Base-by-base conservation (phyloP, 805 yeast species). In the Nakazawaea pomicola region DNA sequence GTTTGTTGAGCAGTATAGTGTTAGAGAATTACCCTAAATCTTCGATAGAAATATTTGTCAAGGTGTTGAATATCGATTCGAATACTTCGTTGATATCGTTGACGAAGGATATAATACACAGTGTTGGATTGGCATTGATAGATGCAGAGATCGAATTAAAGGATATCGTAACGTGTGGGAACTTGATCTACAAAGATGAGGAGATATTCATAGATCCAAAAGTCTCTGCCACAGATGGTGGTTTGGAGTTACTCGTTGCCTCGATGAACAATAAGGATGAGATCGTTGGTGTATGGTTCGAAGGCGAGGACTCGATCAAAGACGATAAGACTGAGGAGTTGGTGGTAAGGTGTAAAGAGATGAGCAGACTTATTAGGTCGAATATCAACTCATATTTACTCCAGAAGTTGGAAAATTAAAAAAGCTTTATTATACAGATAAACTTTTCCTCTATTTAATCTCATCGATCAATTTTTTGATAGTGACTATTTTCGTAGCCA, bases 21-120 rank as follows among this genome's bases (percentile, higher is more conserved):
- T 64, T 87, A 25, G 75, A 75, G 11, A 79, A 80, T 46, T 93
- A 93, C 58, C 97, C 98, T 4, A 91, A 91, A 60, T 85, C 96
- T 2, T 79, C 90, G 15, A 86, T 91, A 43, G 93, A 83, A 53
- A 72, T 91, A 12, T 82, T 80, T 47, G 66, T 93, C 5, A 76
- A 82, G 29, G 65, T 91, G 6, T 70, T 90, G 21, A 68, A 81
- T n/a, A 55, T 65, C 3, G 67, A 67, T 29, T 45, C 46, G 24
- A 24, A 40, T 17, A 34, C 43, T 7, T 34, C 43, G 4, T 40
- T 40, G 17, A 46, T 55, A 14, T 58, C 58, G 39, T 56, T 60
- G 32, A 60, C 60, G 28, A 58, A 55, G 29, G 46, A 54, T 20
- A 63, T 80, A 3, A 68, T 76, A n/a, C 80, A 79, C 48, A 72